phyloP scores from a whole-genome alignment of 1,139 yeast species.

The Candida labiduridarum region DNA sequence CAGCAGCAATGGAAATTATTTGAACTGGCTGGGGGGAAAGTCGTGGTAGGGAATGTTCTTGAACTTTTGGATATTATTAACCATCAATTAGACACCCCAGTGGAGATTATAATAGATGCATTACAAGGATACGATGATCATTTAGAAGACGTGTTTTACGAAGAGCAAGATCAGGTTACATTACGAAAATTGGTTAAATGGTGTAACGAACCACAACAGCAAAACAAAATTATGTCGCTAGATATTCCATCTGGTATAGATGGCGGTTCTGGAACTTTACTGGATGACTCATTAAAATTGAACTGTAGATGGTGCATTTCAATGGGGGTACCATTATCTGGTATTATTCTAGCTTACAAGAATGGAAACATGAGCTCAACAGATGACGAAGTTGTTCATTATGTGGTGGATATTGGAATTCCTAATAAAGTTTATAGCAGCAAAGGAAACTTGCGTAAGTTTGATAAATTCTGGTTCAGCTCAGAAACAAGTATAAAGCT shows the following conservation, averaged over 20 bases:
- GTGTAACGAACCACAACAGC: slow-evolving; percentile 60
- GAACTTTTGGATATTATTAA: slow-evolving; percentile 34
- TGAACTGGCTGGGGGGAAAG: slow-evolving; percentile 49
- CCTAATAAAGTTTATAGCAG: slow-evolving; percentile 53
- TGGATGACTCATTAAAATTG: slow-evolving; percentile 33
- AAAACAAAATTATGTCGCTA: slow-evolving; percentile 61
- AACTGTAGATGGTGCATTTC: slow-evolving; percentile 61
- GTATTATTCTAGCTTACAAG: slow-evolving; percentile 63
- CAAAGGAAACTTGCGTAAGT: slow-evolving; percentile 45
- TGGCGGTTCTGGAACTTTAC: slow-evolving; percentile 73
- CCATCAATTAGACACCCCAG: slow-evolving; percentile 65
- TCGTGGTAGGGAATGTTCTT: slow-evolving; percentile 35
- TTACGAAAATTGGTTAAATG: slow-evolving; percentile 60
- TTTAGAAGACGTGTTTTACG: slow-evolving; percentile 50
- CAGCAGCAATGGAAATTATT: slow-evolving; percentile 54
- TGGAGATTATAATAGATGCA: slow-evolving; percentile 78
- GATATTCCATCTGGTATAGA: slow-evolving; percentile 88
- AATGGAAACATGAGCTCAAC: slow-evolving; percentile 36
- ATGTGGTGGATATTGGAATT: slow-evolving; percentile 73
- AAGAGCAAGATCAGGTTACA: slow-evolving; percentile 41
- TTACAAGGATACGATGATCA: slow-evolving; percentile 82
- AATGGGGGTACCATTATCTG: slow-evolving; percentile 73
- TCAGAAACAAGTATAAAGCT: slow-evolving; percentile 37
- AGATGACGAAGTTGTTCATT: slow-evolving; percentile 47
- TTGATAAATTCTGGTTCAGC: slow-evolving; percentile 47